A percentile compares a stretch with the other conserved stretches of the same genome.
phyloP scores from a whole-genome alignment of 164 flowering plant species.

The Warburgia ugandensis region DNA sequence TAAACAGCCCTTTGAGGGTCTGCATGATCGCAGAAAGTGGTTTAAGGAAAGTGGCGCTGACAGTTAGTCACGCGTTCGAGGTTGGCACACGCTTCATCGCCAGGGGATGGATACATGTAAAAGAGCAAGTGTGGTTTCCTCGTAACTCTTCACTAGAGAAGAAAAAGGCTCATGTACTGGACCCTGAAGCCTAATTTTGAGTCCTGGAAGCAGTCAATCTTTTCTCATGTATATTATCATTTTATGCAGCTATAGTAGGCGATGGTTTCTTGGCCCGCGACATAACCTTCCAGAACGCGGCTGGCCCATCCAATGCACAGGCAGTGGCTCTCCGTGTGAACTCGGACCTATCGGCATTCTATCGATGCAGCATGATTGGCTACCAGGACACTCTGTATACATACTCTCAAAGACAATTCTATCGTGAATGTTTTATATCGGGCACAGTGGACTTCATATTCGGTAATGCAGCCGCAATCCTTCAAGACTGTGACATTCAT shows the following conservation, averaged over 20 bases:
- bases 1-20: no score
- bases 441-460: constrained; percentile 96
- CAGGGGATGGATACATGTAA: no score
- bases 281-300: constrained; percentile 47
- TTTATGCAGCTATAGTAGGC: constrained; percentile 35
- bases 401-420: constrained; percentile 69
- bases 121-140: no score
- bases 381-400: constrained; percentile 58
- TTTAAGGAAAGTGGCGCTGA: no score
- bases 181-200: no score
- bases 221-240: not conserved
- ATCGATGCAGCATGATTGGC: constrained; percentile 32
- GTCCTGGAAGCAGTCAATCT: not conserved
- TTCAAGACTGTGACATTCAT: constrained; percentile 62
- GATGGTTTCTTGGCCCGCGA: constrained; percentile 48
- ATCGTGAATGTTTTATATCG: constrained; percentile 58
- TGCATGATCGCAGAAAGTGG: no score
- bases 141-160: no score
- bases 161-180: no score
- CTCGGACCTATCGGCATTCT: constrained; percentile 41
- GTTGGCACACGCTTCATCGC: no score
- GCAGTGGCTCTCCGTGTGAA: constrained; percentile 46
- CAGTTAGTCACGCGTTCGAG: no score
- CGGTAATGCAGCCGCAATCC: constrained; percentile 59
- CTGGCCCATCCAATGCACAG: constrained; percentile 50